Percentiles rank a stretch among this genome's conserved stretches.
phyloP scores from a whole-genome alignment of 2,329 filamentous ascomycete species.

The Ophiostoma ulmi region DNA sequence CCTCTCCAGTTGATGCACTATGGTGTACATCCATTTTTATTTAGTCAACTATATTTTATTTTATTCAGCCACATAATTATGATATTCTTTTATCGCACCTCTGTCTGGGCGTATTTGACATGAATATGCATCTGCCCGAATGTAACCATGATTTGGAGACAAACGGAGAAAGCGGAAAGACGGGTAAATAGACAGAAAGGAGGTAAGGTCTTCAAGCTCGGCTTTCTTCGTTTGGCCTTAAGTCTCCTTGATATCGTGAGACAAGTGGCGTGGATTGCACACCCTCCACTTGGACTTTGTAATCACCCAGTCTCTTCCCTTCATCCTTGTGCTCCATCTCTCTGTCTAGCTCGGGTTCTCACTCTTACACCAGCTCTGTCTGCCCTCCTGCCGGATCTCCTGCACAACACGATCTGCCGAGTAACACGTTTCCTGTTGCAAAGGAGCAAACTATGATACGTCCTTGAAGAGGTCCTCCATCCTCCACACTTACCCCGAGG shows the following conservation, averaged over 20 bases:
- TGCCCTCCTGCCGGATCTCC: neutral
- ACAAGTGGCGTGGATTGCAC: slow-evolving; percentile 1
- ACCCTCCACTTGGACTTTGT: neutral
- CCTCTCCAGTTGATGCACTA: too few species aligned
- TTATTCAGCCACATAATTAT: too few species aligned
- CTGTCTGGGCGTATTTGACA: neutral
- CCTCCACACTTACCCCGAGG: neutral
- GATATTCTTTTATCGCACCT: neutral
- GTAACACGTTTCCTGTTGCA: neutral
- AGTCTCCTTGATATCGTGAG: neutral
- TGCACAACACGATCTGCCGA: neutral
- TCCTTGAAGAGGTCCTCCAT: neutral
- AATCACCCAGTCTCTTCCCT: neutral
- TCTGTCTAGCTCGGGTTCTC: neutral
- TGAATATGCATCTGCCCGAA: neutral
- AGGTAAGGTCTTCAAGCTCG: neutral
- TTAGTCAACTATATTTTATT: too few species aligned
- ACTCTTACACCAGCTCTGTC: too few species aligned
- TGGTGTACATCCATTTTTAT: too few species aligned
- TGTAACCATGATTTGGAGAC: neutral
- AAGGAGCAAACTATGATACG: neutral
- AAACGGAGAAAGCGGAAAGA: neutral
- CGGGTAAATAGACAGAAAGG: neutral
- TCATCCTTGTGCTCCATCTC: neutral
- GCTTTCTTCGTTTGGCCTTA: neutral